Percentiles rank a stretch among this genome's conserved stretches.
Conservation (phyloP, 2,329 filamentous ascomycete genomes). For the Juglanconis oblonga region DNA sequence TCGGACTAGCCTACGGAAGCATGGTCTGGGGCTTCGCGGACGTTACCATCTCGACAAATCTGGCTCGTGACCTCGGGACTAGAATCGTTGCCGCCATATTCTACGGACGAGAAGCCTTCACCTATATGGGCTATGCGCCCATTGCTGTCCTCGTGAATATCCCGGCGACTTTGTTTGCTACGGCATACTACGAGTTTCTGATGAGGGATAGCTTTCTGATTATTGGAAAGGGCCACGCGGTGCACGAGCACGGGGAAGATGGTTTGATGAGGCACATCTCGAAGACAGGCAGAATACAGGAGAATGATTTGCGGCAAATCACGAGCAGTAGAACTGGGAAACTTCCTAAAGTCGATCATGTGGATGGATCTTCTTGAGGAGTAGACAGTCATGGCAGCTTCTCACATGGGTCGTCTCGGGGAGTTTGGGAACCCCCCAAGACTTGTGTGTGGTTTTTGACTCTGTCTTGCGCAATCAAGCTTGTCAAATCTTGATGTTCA, state of each 20-base stretch:
- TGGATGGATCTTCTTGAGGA: not conserved
- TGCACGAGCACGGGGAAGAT: conserved; percentile 49
- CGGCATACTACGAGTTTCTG: conserved; percentile 52
- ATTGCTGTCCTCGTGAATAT: conserved; percentile 56
- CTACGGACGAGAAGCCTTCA: conserved; percentile 49
- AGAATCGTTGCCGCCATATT: conserved; percentile 58
- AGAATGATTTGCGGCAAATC: conserved; percentile 16
- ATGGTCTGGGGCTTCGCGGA: conserved; percentile 57
- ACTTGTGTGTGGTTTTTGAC: no score
- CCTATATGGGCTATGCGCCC: conserved; percentile 39
- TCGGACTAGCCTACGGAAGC: conserved; percentile 52
- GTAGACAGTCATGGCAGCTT: no score
- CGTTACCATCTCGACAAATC: conserved; percentile 54
- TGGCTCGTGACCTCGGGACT: conserved; percentile 57
- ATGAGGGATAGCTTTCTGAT: conserved; percentile 50
- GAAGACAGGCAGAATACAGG: conserved; percentile 31
- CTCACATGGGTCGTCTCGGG: no score
- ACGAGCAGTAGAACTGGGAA: conserved; percentile 7
- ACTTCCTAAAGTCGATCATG: not conserved
- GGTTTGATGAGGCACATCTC: conserved; percentile 42
- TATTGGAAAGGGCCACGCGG: conserved; percentile 47
- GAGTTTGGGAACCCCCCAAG: no score
- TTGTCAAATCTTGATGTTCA: no score
- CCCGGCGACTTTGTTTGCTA: conserved; percentile 54
- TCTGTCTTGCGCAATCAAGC: no score